Evolutionary conservation across 495 filamentous ascomycete species (phyloP), one percentile per base, ranked within the genome.

Genomic region (Aspergillus campestris): DNA sequence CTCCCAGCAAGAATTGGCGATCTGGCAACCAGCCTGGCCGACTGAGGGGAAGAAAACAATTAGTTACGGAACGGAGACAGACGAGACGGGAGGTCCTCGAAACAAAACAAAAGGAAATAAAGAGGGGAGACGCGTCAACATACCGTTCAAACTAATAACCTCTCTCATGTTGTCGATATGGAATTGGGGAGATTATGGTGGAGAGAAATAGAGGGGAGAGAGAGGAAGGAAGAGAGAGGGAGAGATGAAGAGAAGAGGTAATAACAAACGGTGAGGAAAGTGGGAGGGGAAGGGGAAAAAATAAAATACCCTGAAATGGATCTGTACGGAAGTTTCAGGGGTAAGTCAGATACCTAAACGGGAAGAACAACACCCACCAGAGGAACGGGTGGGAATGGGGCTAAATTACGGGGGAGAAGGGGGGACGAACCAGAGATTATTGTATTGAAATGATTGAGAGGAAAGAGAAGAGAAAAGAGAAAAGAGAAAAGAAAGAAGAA

Each of bases 1-100:
- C 90, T 98, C 92, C 92, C 92, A 98, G 82, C 94, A 98, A 55
- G 94, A 92, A 76, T 98, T 98, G 70, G 90, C 92, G 67, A 98
- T 98, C 71, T 98, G 92, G 80, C 94, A 96, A 84, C 92, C 92
- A 65, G 92, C 92, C 80, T 98, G 92, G 73, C 92, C 92, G 74
- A 98, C 92, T 98, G 62, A 51, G 38, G 39, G 34, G 31, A 48
- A 51, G 43, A 43, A 45, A 50, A 38, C 42, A 58, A 44, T 62
- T 50, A 59, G 54, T 52, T 49, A 56, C 49, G 47, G 45, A 39
- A 15, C 34, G 33, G 42, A 42, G 8, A 35, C 30, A 31, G 44
- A 45, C 34, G 41, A 45, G 27, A 24, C 39, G 44, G 40, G 48
- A 43, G 40, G 42, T 27, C 4, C 18, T 24, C 18, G 18, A 24